These are phyloP conservation scores for Lizanozyma gosingica DNA, from an alignment of 1,139 yeast species.

Conservation along the genomic window DNA sequence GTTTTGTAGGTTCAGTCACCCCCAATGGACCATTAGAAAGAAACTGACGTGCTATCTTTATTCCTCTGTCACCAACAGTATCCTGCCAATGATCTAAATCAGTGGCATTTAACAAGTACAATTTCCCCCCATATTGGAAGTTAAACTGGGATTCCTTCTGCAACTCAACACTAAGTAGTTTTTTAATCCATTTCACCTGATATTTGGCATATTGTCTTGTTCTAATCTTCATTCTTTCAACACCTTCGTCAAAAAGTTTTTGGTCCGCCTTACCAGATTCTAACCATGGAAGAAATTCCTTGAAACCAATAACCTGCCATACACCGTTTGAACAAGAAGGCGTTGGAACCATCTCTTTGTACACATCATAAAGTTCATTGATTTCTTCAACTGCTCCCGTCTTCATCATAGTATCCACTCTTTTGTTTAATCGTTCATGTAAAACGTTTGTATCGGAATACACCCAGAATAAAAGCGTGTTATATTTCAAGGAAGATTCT, in stretches of 20 bases:
- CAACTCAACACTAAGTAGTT: slow-evolving; percentile 57
- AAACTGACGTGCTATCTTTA: slow-evolving; percentile 35
- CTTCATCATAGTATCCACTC: slow-evolving; percentile 80
- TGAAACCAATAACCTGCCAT: slow-evolving; percentile 95
- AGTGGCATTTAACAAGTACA: slow-evolving; percentile 70
- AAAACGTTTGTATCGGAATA: slow-evolving; percentile 59
- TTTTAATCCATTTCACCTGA: slow-evolving; percentile 90
- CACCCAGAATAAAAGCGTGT: slow-evolving; percentile 76
- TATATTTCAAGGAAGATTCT: slow-evolving; percentile 47
- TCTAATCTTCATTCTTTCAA: slow-evolving; percentile 70
- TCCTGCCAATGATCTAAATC: slow-evolving; percentile 53
- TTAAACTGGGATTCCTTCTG: slow-evolving; percentile 39
- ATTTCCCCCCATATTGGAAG: slow-evolving; percentile 49
- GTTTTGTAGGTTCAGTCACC: slow-evolving; percentile 11
- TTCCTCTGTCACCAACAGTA: slow-evolving; percentile 50
- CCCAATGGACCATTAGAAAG: slow-evolving; percentile 17
- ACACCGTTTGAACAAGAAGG: slow-evolving; percentile 66
- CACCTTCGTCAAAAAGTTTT: slow-evolving; percentile 33
- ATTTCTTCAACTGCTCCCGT: slow-evolving; percentile 67
- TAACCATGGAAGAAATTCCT: slow-evolving; percentile 84
- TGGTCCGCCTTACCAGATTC: slow-evolving; percentile 10
- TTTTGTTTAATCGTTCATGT: slow-evolving; percentile 53
- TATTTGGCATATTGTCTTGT: slow-evolving; percentile 83
- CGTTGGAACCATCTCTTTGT: slow-evolving; percentile 15
- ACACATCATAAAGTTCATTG: slow-evolving; percentile 42